Evolutionary conservation across 352 stramenopile genomes (phyloP), one percentile per base, ranked within the genome.

Genomic region (Pythium aphanidermatum): DNA sequence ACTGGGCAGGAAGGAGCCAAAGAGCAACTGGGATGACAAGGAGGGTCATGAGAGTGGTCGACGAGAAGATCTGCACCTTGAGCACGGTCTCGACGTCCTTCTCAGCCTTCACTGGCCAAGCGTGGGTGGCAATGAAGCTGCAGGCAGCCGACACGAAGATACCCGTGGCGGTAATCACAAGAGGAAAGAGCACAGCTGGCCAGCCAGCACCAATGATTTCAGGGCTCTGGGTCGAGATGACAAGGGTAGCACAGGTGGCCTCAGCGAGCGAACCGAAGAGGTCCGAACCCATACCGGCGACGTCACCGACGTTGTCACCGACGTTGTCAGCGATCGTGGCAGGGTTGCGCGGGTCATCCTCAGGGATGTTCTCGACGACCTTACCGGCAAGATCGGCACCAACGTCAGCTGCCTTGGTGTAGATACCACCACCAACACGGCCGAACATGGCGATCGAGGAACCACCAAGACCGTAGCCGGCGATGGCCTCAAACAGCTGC

Each of bases 261-360:
- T 99, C 96, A 30, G 96, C 97, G 55, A 99, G 98, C 55, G 92
- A 98, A 61, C 96, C 97, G 65, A 99, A 99, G 11, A 99, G 84
- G 92, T 99, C 97, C 47, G 95, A 97, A 30, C 97, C 97, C 97
- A 99, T 99, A 75, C 97, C 97, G 37, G 96, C 97, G 41, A 99
- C 96, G 76, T 99, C 97, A 73, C 96, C 96, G 24, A 99, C 97
- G 63, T 99, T 99, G 79, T 99, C 96, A 67, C 97, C 97, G 35
- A 99, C 97, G 68, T 99, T 99, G 74, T 99, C 97, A 20, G 97
- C 96, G 85, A 99, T 99, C 4, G 95, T 98, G 39, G 97, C 97
- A 12, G 97, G 97, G 76, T 99, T 99, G 49, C 96, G 86, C 49
- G 96, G 96, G 88, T 99, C 96, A 65, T 99, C 97, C 67, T 99